Evolutionary conservation across 2,329 filamentous ascomycete genomes (phyloP).

Genomic region (Fusarium buharicum): DNA sequence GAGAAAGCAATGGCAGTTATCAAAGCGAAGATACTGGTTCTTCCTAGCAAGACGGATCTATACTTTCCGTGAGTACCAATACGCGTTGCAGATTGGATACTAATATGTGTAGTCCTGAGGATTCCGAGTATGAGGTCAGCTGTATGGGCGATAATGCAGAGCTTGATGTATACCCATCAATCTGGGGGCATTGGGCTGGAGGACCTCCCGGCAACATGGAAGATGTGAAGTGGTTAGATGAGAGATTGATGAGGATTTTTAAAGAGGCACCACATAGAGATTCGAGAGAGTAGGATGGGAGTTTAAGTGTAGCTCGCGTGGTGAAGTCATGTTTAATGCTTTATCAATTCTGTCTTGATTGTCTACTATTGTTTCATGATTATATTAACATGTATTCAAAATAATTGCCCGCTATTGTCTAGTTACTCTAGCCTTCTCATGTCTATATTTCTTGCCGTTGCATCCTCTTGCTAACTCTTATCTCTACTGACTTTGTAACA

Average conservation of each 20-base stretch:
- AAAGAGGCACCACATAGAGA: conserved; percentile 5
- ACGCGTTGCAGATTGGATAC: background rate
- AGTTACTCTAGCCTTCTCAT: no score
- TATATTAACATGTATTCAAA: no score
- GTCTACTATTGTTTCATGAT: no score
- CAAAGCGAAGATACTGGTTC: conserved; percentile 75
- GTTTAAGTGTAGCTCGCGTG: no score
- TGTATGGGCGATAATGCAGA: conserved; percentile 52
- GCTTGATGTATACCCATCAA: conserved; percentile 53
- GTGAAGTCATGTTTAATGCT: no score
- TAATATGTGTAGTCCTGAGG: conserved; percentile 64
- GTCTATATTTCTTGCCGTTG: no score
- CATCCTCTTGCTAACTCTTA: no score
- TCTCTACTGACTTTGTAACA: no score
- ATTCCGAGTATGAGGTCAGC: conserved; percentile 78
- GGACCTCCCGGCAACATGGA: conserved; percentile 77
- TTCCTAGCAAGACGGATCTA: conserved; percentile 78
- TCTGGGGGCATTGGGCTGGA: conserved; percentile 66
- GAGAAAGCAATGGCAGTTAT: conserved; percentile 73
- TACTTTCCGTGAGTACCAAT: conserved; percentile 70
- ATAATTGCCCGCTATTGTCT: no score
- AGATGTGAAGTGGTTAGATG: conserved; percentile 78
- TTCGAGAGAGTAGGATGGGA: background rate
- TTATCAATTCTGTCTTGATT: no score
- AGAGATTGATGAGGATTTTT: conserved; percentile 45